A percentile compares a stretch with the other conserved stretches of the same genome.
Conservation (phyloP, 495 filamentous ascomycete species). For the Daldinia caldariorum region DNA sequence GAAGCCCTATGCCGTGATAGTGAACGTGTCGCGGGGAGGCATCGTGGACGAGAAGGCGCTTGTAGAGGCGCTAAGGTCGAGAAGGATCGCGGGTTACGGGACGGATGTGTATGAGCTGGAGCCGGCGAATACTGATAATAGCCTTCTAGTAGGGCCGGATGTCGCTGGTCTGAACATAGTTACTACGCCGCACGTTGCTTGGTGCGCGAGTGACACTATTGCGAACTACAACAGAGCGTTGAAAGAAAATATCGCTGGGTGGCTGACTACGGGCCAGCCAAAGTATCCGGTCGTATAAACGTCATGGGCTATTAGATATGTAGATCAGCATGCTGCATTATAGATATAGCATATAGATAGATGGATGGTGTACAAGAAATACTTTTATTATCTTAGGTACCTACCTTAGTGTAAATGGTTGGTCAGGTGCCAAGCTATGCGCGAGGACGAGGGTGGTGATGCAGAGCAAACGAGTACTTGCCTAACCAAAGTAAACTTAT, state of each 20-base stretch:
- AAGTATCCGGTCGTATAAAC: constrained; percentile 34
- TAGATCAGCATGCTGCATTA: background rate
- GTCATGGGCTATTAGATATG: background rate
- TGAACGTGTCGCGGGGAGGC: constrained; percentile 67
- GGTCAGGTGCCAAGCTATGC: background rate
- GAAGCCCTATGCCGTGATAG: constrained; percentile 57
- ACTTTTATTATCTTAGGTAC: background rate
- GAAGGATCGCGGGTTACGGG: constrained; percentile 61
- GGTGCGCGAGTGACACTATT: constrained; percentile 53
- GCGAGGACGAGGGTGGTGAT: background rate
- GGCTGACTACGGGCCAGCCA: constrained; percentile 30
- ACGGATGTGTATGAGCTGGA: constrained; percentile 66
- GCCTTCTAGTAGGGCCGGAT: constrained; percentile 38
- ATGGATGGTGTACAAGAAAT: background rate
- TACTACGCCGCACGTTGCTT: constrained; percentile 56
- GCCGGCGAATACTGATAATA: constrained; percentile 53
- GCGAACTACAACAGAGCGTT: constrained; percentile 47
- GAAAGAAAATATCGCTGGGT: constrained; percentile 45
- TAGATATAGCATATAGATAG: background rate
- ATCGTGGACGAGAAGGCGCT: constrained; percentile 66
- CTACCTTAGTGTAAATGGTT: background rate
- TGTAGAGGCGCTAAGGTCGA: constrained; percentile 56
- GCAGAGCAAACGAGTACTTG: background rate
- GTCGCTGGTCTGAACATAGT: constrained; percentile 50
- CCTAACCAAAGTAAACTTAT: background rate